phyloP scores from a whole-genome alignment of 306 rosid genomes.

The Vigna reflexopilosa region DNA sequence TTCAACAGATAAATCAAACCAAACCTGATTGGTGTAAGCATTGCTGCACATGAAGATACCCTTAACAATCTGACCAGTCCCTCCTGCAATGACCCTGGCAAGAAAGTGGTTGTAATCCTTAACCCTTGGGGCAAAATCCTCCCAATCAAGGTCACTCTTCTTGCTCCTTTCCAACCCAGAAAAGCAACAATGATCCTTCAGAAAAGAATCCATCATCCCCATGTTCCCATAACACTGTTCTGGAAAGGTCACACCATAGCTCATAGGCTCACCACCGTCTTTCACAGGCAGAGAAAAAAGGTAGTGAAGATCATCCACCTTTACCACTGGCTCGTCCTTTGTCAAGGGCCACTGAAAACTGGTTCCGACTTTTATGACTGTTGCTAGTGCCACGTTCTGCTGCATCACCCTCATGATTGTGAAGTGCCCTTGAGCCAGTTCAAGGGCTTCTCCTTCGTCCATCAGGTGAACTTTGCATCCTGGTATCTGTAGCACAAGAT shows the following conservation, averaged over 20 bases:
- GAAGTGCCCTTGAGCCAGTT: slow-evolving; percentile 74
- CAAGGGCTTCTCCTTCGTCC: slow-evolving; percentile 79
- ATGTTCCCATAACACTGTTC: slow-evolving; percentile 50
- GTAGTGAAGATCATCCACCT: slow-evolving; percentile 68
- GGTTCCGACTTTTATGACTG: slow-evolving; percentile 70
- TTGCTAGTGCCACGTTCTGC: slow-evolving; percentile 64
- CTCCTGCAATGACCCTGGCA: slow-evolving; percentile 90
- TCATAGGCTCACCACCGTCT: slow-evolving; percentile 80
- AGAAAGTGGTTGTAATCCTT: slow-evolving; percentile 79
- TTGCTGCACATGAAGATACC: slow-evolving; percentile 91
- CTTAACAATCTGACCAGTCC: slow-evolving; percentile 94
- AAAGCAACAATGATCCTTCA: slow-evolving; percentile 78
- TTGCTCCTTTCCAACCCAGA: slow-evolving; percentile 48
- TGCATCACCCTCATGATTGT: slow-evolving; percentile 61
- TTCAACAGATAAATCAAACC: background rate
- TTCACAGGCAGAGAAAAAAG: slow-evolving; percentile 77
- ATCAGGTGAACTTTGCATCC: slow-evolving; percentile 74
- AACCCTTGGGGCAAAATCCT: slow-evolving; percentile 86
- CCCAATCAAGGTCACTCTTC: slow-evolving; percentile 73
- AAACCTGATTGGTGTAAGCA: slow-evolving; percentile 88
- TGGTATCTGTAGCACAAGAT: slow-evolving; percentile 67
- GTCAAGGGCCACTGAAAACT: slow-evolving; percentile 87
- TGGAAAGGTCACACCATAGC: slow-evolving; percentile 83
- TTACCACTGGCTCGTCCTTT: slow-evolving; percentile 93
- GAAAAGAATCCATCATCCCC: slow-evolving; percentile 64